Base-by-base conservation (phyloP, 1,284 basidiomycete genomes). In the Anthracocystis setariae region DNA sequence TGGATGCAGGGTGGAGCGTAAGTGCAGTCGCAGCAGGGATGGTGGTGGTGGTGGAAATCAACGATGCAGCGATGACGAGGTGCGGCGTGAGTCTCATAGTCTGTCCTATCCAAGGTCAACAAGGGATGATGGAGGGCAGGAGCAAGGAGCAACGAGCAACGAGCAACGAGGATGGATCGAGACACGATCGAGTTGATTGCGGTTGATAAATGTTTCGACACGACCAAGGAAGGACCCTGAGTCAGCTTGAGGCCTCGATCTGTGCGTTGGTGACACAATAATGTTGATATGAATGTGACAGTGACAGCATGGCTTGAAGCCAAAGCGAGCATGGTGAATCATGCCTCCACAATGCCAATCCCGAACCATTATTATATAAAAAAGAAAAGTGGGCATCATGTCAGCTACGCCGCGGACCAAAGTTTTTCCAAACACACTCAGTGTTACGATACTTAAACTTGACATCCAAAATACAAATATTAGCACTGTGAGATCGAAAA, bases 391-490 rank as follows among this genome's bases (percentile, higher is more conserved):
- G 8, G 8, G n/a, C 35, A 10, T 55, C 38, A 46, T 35, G 35
- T 48, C 51, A 62, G 46, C 43, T 38, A 24, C 51, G 51, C 60
- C 48, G 60, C 50, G 61, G 61, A 64, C 21, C 35, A 4, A 23
- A 17, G 18, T 21, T 27, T 56, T 23, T 38, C 20, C 1, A n/a
- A n/a, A n/a, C n/a, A n/a, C n/a, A n/a, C n/a, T n/a, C n/a, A n/a
- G n/a, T 2, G 3, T 21, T 29, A 29, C 12, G 29, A 29, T 29
- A 5, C 29, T 25, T 25, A 1, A 12, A 1, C 47, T 53, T 63
- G 51, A 63, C 45, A 21, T 33, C 33, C 20, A 2, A 10, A 2
- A 1, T n/a, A n/a, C 15, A 13, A 25, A n/a, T n/a, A n/a, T n/a
- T 25, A 37, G 32, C 35, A 47, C 4, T 47, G 20, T 15, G 32